phyloP scores from a whole-genome alignment of 768 basidiomycete genomes.

The Pluteus cervinus region DNA sequence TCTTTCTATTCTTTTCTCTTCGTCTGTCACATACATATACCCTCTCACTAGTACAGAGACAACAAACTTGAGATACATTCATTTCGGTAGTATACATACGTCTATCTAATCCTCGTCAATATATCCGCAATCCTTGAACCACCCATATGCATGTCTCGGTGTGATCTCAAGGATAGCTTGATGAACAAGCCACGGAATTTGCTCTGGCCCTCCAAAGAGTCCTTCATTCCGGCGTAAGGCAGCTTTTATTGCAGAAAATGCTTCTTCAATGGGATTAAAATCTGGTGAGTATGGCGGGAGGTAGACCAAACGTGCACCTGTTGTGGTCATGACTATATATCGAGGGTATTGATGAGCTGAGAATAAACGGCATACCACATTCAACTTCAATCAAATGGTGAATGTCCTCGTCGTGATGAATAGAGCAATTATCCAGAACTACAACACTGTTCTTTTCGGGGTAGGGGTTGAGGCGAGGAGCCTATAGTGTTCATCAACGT shows the following conservation, averaged over 20 bases:
- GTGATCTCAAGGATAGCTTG: constrained; percentile 10
- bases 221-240: constrained; percentile 11
- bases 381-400: constrained; percentile 20
- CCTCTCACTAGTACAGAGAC: no score
- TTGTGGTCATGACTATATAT: background rate
- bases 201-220: background rate
- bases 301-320: constrained; percentile 17
- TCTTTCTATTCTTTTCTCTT: no score
- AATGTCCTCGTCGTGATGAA: constrained; percentile 35
- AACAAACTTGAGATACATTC: no score
- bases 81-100: no score
- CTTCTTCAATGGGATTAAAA: constrained; percentile 28
- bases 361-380: constrained; percentile 17
- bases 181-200: background rate
- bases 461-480: constrained; percentile 25
- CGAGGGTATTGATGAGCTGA: background rate
- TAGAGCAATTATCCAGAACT: constrained; percentile 33
- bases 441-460: constrained; percentile 27
- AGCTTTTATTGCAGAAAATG: constrained; percentile 16
- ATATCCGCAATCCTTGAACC: constrained; percentile 17
- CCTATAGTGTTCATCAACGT: constrained; percentile 8
- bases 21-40: no score
- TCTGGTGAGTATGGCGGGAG: constrained; percentile 31
- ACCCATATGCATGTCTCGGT: constrained; percentile 13
- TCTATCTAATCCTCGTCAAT: no score